A percentile compares a stretch with the other conserved stretches of the same genome.
phyloP scores from a whole-genome alignment of 2,329 filamentous ascomycete species.

The Aspergillus pseudotamarii region DNA sequence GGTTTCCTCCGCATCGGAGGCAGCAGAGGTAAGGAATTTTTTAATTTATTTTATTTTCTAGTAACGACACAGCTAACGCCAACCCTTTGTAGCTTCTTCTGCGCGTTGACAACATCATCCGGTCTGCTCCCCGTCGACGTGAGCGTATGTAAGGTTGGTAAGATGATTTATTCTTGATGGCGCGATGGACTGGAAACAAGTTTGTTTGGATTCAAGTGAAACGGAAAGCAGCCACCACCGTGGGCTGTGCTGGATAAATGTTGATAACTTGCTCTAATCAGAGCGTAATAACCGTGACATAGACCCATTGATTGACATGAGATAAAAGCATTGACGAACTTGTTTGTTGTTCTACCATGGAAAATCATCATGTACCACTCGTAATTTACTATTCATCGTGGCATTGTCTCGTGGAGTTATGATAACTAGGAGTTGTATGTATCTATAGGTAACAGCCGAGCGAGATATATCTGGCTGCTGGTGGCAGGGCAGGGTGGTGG shows the following conservation, averaged over 20 bases:
- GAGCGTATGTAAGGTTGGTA: constrained; percentile 65
- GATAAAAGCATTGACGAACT: constrained; percentile 22
- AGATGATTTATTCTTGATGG: constrained; percentile 2
- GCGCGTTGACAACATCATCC: constrained; percentile 96
- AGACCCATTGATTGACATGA: constrained; percentile 19
- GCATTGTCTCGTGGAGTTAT: too few species aligned
- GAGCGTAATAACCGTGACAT: constrained; percentile 20
- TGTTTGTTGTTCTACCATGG: neutral
- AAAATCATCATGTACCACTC: neutral
- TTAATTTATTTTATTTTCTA: neutral
- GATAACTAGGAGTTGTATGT: too few species aligned
- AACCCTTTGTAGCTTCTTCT: constrained; percentile 68
- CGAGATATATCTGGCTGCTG: too few species aligned
- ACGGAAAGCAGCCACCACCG: constrained; percentile 1
- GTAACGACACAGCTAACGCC: constrained; percentile 17
- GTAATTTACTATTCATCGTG: neutral
- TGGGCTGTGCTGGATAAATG: constrained; percentile 11
- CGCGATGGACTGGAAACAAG: constrained; percentile 5
- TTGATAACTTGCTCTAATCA: constrained; percentile 13
- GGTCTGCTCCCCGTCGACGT: constrained; percentile 81
- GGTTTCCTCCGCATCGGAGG: constrained; percentile 92
- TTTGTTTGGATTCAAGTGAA: constrained; percentile 9
- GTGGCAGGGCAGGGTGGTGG: too few species aligned
- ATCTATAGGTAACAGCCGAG: too few species aligned
- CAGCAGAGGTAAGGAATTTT: constrained; percentile 75